Conservation (phyloP, 371 early-diverging fungal genomes). For the Rhizopus sp. region DNA sequence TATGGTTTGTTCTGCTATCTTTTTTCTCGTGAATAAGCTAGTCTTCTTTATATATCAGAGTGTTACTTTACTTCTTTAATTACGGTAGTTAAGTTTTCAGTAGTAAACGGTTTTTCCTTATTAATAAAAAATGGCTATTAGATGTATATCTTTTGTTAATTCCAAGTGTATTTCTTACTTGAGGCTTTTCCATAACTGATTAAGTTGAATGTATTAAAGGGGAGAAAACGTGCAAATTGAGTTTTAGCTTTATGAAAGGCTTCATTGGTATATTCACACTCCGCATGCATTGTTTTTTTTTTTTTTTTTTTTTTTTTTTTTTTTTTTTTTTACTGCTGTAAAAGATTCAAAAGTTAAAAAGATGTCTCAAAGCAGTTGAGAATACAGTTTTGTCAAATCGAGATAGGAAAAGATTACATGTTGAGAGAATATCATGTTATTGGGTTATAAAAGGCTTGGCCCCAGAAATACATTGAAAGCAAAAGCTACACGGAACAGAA, state of each 20-base stretch:
- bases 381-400: too few relatives aligned
- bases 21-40: conserved; percentile 14
- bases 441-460: too few relatives aligned
- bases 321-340: not conserved
- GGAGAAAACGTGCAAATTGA: not conserved
- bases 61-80: conserved; percentile 37
- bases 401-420: too few relatives aligned
- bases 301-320: too few relatives aligned
- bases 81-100: conserved; percentile 23
- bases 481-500: too few relatives aligned
- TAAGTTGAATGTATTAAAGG: not conserved
- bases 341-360: too few relatives aligned
- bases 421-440: too few relatives aligned
- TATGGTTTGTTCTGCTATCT: conserved; percentile 61
- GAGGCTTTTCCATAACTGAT: not conserved
- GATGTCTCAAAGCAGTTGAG: too few relatives aligned
- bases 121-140: not conserved
- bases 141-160: not conserved
- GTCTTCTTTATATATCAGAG: not conserved
- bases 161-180: not conserved
- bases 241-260: not conserved
- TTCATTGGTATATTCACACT: not conserved
- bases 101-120: conserved; percentile 27
- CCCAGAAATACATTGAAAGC: too few relatives aligned
- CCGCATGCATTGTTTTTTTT: not conserved